Base-by-base conservation (phyloP, 768 basidiomycete species). In the Pleurotus citrinopileatus region DNA sequence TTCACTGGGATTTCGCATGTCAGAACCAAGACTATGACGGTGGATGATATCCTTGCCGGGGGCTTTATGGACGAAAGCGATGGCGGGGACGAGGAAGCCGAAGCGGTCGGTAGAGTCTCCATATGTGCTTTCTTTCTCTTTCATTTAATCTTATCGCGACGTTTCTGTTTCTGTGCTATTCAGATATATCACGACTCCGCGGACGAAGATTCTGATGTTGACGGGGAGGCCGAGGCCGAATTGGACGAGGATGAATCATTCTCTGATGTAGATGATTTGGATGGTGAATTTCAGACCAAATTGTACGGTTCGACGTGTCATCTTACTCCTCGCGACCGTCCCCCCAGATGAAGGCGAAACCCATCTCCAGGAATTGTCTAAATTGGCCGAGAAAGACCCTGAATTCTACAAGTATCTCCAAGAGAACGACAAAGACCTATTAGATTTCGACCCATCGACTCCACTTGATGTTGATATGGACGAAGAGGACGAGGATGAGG, bases 331-430 rank as follows among this genome's bases (percentile, higher is more conserved):
- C n/a, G 15, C 29, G 7, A 46, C 22, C 52, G 12, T 55, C 42
- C 20, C 20, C 38, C 25, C 65, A 86, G 89, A 87, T 51, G 88
- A 90, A 53, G 91, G 87, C 20, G 74, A 76, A 50, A 70, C 76
- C 3, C 96, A 98, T 74, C 72, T 93, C 56, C 69, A 84, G 42
- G 90, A 96, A 53, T 80, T 99, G 12, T 86, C 90, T 34, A 86
- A 90, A 64, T 81, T 99, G 29, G 91, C 91, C 1, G 89, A 96
- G 70, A 94, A 93, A 67, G 96, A 99, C 68, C 96, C 96, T n/a
- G 96, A 97, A 65, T 99, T 98, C 73, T 99, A 84, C 86, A 93
- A 95, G 71, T 99, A 95, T 66, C 78, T 99, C 2, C 88, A 95
- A 73, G 92, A 98, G 70, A 94, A 99, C 64, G 97, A 99, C 70